Conservation (phyloP, 352 stramenopile species). For the Detonula confervacea region DNA sequence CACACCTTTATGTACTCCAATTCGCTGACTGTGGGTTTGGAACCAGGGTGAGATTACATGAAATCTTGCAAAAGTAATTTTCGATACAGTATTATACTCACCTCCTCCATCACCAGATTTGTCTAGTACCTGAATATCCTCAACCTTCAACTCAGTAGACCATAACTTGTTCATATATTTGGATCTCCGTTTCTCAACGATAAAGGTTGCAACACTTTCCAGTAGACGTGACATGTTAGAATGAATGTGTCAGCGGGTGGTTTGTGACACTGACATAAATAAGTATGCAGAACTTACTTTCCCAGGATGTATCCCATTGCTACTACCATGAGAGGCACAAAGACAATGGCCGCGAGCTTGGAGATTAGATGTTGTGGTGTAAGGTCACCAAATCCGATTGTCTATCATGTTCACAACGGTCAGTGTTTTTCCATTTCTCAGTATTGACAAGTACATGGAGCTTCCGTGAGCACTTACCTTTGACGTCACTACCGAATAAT, state of each 20-base stretch:
- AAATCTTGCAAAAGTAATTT: background rate
- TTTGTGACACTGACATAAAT: background rate
- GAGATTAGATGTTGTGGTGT: constrained; percentile 33
- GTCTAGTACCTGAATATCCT: constrained; percentile 54
- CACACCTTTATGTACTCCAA: constrained; percentile 67
- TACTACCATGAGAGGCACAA: constrained; percentile 78
- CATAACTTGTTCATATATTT: constrained; percentile 40
- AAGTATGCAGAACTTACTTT: constrained; percentile 17
- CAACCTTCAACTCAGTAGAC: constrained; percentile 46
- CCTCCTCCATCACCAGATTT: constrained; percentile 49
- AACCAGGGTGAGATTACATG: background rate
- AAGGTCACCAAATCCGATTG: constrained; percentile 77
- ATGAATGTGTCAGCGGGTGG: background rate
- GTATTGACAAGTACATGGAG: background rate
- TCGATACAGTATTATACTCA: constrained; percentile 23
- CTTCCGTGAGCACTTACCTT: constrained; percentile 24
- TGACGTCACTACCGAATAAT: constrained; percentile 75
- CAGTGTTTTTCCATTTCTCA: no score
- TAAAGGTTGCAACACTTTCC: constrained; percentile 46
- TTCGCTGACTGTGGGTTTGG: constrained; percentile 44
- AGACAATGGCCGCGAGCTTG: constrained; percentile 88
- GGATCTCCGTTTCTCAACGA: constrained; percentile 50
- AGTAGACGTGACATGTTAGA: no score
- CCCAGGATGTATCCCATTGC: constrained; percentile 75
- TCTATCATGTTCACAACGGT: constrained; percentile 24